Evolutionary conservation across 768 basidiomycete genomes (phyloP).

Genomic region (Ramaria rubella): DNA sequence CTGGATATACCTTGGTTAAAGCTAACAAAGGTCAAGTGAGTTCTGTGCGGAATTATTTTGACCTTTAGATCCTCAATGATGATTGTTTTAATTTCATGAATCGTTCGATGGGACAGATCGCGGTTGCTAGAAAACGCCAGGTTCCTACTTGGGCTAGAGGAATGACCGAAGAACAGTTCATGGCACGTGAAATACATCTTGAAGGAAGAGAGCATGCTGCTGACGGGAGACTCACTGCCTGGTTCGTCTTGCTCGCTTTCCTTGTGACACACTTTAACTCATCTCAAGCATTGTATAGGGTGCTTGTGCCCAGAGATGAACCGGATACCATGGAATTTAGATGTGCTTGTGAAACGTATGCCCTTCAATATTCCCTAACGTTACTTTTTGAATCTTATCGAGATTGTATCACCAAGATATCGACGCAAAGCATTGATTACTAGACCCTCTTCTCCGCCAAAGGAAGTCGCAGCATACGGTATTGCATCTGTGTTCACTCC

Average conservation of each 20-base stretch:
- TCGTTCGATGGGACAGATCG: neutral
- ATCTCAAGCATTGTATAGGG: conserved; percentile 22
- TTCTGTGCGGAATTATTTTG: too few species aligned
- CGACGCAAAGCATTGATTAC: conserved; percentile 27
- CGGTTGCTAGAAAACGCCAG: conserved; percentile 3
- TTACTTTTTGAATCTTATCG: neutral
- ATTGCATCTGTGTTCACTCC: conserved; percentile 56
- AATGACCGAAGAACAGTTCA: conserved; percentile 39
- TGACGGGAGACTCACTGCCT: conserved; percentile 42
- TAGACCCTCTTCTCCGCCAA: conserved; percentile 12
- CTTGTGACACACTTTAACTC: too few species aligned
- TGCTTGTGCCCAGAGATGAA: conserved; percentile 48
- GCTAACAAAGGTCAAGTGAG: too few species aligned
- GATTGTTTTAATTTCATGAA: too few species aligned
- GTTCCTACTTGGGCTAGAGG: conserved; percentile 39
- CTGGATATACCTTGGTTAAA: too few species aligned
- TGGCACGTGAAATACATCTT: conserved; percentile 35
- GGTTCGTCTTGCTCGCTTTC: too few species aligned
- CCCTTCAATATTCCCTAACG: conserved; percentile 7
- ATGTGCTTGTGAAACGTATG: conserved; percentile 62
- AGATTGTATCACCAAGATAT: conserved; percentile 20
- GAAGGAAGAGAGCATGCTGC: conserved; percentile 38
- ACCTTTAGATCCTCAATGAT: too few species aligned
- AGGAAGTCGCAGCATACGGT: conserved; percentile 41
- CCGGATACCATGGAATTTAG: conserved; percentile 47